A percentile compares a stretch with the other conserved stretches of the same genome.
Evolutionary conservation across 108 stramenopile species (phyloP).

Genomic region (Seminavis robusta): DNA sequence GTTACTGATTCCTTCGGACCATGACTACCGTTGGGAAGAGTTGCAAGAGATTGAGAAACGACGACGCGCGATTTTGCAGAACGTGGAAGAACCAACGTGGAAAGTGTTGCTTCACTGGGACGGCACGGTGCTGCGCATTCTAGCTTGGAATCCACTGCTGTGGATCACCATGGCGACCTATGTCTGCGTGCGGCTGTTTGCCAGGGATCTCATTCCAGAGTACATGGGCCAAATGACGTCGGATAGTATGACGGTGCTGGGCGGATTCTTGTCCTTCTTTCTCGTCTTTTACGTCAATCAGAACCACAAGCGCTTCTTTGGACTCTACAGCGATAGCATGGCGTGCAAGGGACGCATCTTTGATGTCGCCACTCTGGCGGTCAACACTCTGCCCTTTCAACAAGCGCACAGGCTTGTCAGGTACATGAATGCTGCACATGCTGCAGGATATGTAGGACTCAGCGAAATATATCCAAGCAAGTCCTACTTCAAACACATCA

Average conservation of each 20-base stretch:
- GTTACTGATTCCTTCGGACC: no score
- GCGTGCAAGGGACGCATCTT: conserved; percentile 39
- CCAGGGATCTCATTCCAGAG: conserved; percentile 13
- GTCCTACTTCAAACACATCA: conserved; percentile 35
- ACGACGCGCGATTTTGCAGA: conserved; percentile 16
- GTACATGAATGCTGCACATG: conserved; percentile 51
- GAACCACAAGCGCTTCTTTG: conserved; percentile 34
- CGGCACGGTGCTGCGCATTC: conserved; percentile 19
- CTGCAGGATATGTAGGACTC: conserved; percentile 43
- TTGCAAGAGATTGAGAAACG: conserved; percentile 17
- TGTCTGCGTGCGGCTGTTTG: conserved; percentile 19
- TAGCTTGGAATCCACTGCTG: conserved; percentile 23
- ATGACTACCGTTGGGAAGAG: conserved; percentile 15
- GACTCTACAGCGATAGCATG: conserved; percentile 31
- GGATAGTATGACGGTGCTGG: conserved; percentile 23
- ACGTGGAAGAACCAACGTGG: conserved; percentile 14
- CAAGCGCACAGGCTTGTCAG: conserved; percentile 30
- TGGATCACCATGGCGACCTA: conserved; percentile 39
- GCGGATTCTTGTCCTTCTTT: conserved; percentile 51
- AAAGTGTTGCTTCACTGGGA: conserved; percentile 11
- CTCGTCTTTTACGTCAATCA: conserved; percentile 48
- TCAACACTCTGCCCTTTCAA: conserved; percentile 25
- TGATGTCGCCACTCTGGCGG: conserved; percentile 35
- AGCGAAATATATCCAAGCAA: conserved; percentile 14
- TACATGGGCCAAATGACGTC: conserved; percentile 1